These are phyloP conservation scores for Sordariomycetes sp. DNA, from an alignment of 2,329 filamentous ascomycete species.

Conservation along the genomic window DNA sequence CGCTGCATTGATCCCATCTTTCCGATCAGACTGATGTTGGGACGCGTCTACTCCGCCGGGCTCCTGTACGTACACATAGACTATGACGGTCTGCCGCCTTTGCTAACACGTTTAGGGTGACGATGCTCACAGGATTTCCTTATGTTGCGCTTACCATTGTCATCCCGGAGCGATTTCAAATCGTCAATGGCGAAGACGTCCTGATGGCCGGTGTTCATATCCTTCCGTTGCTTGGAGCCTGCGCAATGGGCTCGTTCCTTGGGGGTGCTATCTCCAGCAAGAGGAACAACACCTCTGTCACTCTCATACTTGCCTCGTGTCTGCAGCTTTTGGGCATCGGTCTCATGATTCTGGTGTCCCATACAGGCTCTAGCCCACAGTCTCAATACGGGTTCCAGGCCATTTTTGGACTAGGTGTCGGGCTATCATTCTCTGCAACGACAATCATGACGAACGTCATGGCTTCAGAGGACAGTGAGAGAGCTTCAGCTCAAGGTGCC, in stretches of 20 bases:
- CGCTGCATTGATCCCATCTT: slow-evolving; percentile 44
- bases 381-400: slow-evolving; percentile 45
- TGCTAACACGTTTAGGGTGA: slow-evolving; percentile 31
- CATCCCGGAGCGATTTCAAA: slow-evolving; percentile 51
- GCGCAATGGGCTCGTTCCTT: slow-evolving; percentile 45
- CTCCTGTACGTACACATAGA: slow-evolving; percentile 32
- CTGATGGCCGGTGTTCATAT: slow-evolving; percentile 48
- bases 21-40: slow-evolving; percentile 35
- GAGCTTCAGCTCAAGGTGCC: slow-evolving; percentile 50
- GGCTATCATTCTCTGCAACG: slow-evolving; percentile 45
- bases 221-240: slow-evolving; percentile 47
- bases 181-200: slow-evolving; percentile 43
- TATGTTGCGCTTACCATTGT: slow-evolving; percentile 50
- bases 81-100: neutral
- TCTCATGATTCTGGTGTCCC: slow-evolving; percentile 35
- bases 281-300: slow-evolving; percentile 43
- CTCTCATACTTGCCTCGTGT: slow-evolving; percentile 36
- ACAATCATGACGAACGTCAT: slow-evolving; percentile 50
- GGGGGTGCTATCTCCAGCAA: slow-evolving; percentile 44
- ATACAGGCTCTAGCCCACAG: slow-evolving; percentile 19
- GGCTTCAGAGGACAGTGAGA: slow-evolving; percentile 32
- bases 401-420: slow-evolving; percentile 50
- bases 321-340: slow-evolving; percentile 44
- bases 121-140: slow-evolving; percentile 46
- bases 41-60: slow-evolving; percentile 40